Conservation (phyloP, 176 grass and related monocot genomes). For the Triticum monococcum region DNA sequence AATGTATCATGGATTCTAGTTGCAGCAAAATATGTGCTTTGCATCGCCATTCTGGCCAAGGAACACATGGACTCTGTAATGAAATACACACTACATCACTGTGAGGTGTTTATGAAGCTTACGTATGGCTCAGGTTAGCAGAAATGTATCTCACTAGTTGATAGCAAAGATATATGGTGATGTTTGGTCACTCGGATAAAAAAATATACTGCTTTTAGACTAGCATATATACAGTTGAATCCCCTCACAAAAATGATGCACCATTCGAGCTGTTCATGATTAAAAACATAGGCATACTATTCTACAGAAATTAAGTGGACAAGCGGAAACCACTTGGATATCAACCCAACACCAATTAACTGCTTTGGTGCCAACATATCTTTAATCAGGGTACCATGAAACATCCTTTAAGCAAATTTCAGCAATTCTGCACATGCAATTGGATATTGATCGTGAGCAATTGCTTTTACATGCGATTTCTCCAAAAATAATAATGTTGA, state of each 20-base stretch:
- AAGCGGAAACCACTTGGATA: neutral
- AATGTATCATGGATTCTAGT: neutral
- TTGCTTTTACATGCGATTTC: too few relatives aligned
- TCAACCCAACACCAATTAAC: neutral
- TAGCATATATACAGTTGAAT: neutral
- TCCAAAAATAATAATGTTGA: neutral
- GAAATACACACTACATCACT: neutral
- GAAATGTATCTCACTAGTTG: neutral
- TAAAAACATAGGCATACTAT: neutral
- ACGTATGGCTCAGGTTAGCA: neutral
- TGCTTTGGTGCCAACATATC: neutral
- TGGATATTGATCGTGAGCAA: neutral
- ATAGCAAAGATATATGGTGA: neutral
- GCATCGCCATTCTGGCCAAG: neutral
- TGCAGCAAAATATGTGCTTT: neutral
- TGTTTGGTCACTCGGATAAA: neutral
- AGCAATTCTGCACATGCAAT: neutral
- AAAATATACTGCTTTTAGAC: too few relatives aligned
- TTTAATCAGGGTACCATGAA: neutral
- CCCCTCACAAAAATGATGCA: neutral
- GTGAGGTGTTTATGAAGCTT: too few relatives aligned
- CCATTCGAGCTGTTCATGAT: neutral
- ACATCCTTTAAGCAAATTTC: neutral
- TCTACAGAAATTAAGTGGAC: neutral
- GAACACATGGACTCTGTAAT: neutral